Base-by-base conservation (phyloP, 75 land plant genomes). In the Picea sitchensis region DNA sequence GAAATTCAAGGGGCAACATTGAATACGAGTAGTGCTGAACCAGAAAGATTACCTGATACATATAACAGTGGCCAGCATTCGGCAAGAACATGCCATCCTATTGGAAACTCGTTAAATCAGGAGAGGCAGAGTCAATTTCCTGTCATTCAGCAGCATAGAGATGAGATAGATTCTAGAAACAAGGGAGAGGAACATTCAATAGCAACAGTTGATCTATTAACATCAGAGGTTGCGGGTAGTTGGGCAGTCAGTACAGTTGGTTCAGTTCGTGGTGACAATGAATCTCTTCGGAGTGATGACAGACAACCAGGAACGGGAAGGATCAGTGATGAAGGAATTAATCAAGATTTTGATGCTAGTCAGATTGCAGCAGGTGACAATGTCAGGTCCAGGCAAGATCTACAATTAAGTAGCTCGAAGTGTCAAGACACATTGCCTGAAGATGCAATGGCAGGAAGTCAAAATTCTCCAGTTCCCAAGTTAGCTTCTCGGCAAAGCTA, bases 151-250 rank as follows among this genome's bases (percentile, higher is more conserved):
- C 79, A 79, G 73, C 56, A 8, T 79, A 17, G 32, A 21, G 80
- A 83, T 59, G 56, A 65, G 5, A 72, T 84, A 78, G 21, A 57
- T 60, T 26, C 34, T 30, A 75, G 32, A 14, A 44, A 44, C 47
- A 44, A 80, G n/a, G 47, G 6, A 44, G 47, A 62, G 8, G 56
- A 13, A 3, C 54, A 78, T 38, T 80, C 86, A 8, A 77, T 94
- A 14, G 82, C 84, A 74, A 92, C 96, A 32, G 84, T 79, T 58
- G 96, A 96, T 80, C 89, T 94, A 65, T 79, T 96, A 76, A 84
- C 98, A 67, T 96, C 98, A 13, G 98, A 96, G 86, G 91, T 83
- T 75, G 84, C 84, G 41, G 98, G 98, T 23, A 96, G 94, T 87
- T 94, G 96, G 96, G 94, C 94, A 17, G 63, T 79, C 57, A 88